A percentile compares a stretch with the other conserved stretches of the same genome.
These are phyloP conservation scores for Heliosperma pusillum DNA, from an alignment of 148 eudicot genomes.

Conservation along the genomic window DNA sequence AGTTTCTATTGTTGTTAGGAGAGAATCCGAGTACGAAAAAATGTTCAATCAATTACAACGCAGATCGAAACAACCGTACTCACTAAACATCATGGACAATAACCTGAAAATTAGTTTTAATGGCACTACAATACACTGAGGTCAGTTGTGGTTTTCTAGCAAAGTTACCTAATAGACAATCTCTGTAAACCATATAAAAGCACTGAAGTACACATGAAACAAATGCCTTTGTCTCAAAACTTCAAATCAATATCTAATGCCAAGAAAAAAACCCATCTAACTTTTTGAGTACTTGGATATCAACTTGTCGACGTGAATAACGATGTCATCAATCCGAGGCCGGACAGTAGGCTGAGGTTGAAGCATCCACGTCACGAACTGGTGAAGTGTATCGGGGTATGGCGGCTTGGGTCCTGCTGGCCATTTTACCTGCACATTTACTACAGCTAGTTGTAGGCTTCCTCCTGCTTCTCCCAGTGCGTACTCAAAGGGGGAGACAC, in stretches of 20 bases:
- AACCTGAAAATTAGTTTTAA: not conserved
- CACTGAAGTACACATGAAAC: slow-evolving; percentile 14
- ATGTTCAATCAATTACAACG: no score
- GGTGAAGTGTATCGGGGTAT: slow-evolving; percentile 92
- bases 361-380: slow-evolving; percentile 99
- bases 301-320: slow-evolving; percentile 97
- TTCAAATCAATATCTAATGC: slow-evolving; percentile 19
- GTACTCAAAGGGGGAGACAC: slow-evolving; percentile 93
- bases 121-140: not conserved
- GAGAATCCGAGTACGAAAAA: no score
- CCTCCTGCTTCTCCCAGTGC: slow-evolving; percentile 95
- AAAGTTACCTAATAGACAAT: slow-evolving; percentile 9
- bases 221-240: slow-evolving; percentile 9
- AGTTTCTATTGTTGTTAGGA: no score
- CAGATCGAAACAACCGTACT: no score
- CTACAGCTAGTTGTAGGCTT: slow-evolving; percentile 85
- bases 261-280: slow-evolving; percentile 19
- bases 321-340: slow-evolving; percentile 80
- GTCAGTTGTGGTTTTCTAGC: not conserved
- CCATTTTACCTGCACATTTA: slow-evolving; percentile 93
- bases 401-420: slow-evolving; percentile 78
- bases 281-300: slow-evolving; percentile 65
- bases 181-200: slow-evolving; percentile 12
- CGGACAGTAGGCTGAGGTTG: slow-evolving; percentile 92
- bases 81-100: no score